Conservation (phyloP, 1,139 yeast genomes). For the Geotrichum aggregatum region DNA sequence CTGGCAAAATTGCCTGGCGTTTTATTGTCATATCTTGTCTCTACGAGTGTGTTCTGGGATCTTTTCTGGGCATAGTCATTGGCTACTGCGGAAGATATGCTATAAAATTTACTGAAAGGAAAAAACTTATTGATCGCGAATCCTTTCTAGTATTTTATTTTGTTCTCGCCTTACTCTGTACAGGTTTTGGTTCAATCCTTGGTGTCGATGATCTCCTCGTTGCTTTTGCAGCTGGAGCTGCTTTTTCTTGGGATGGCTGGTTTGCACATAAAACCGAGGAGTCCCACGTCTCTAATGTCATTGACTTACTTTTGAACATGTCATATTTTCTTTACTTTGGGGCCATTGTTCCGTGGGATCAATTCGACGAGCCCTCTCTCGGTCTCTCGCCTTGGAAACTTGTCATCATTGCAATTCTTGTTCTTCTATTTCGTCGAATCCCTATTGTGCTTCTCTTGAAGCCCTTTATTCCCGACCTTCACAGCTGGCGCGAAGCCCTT, state of each 20-base stretch:
- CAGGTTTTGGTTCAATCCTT: constrained; percentile 87
- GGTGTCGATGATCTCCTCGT: constrained; percentile 94
- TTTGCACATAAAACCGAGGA: constrained; percentile 84
- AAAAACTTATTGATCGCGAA: constrained; percentile 70
- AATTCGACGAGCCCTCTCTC: constrained; percentile 59
- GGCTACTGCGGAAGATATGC: constrained; percentile 72
- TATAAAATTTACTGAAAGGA: constrained; percentile 72
- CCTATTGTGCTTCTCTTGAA: constrained; percentile 81
- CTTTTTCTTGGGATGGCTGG: constrained; percentile 97
- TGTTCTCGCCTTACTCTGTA: constrained; percentile 78
- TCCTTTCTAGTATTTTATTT: constrained; percentile 88
- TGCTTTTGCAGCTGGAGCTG: constrained; percentile 93
- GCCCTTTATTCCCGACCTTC: constrained; percentile 81
- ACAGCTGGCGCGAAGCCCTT: constrained; percentile 91
- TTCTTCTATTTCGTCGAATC: constrained; percentile 76
- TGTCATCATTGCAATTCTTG: constrained; percentile 72
- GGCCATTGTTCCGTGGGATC: constrained; percentile 89
- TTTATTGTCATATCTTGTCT: constrained; percentile 79
- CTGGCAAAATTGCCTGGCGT: constrained; percentile 68
- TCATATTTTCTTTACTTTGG: constrained; percentile 92
- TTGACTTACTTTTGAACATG: constrained; percentile 67
- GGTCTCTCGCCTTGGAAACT: constrained; percentile 85
- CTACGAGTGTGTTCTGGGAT: constrained; percentile 88
- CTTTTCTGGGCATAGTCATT: constrained; percentile 66
- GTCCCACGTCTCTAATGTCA: constrained; percentile 87